phyloP scores from a whole-genome alignment of 2,329 filamentous ascomycete species.

The Rutstroemia sp. region DNA sequence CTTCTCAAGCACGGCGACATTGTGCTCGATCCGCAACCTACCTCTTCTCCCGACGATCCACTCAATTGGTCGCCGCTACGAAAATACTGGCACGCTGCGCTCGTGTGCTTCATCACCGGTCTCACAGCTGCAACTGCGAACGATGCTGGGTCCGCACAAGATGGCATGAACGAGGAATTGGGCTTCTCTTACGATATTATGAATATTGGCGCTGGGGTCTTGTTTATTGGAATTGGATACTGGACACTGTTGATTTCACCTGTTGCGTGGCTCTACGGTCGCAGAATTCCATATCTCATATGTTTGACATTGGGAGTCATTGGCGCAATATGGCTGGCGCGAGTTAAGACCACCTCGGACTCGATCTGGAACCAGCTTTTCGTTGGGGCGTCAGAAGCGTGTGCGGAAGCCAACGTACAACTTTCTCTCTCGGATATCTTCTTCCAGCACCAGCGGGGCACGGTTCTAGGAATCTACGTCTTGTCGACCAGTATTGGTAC shows the following conservation, averaged over 20 bases:
- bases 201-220: slow-evolving; percentile 49
- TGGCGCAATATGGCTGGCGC: slow-evolving; percentile 47
- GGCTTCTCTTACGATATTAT: slow-evolving; percentile 44
- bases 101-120: slow-evolving; percentile 46
- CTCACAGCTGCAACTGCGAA: slow-evolving; percentile 50
- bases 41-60: slow-evolving; percentile 43
- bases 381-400: slow-evolving; percentile 48
- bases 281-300: slow-evolving; percentile 46
- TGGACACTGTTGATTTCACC: slow-evolving; percentile 47
- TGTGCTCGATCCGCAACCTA: slow-evolving; percentile 46
- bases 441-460: slow-evolving; percentile 49
- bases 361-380: slow-evolving; percentile 50
- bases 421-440: slow-evolving; percentile 50
- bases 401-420: slow-evolving; percentile 49
- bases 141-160: slow-evolving; percentile 44
- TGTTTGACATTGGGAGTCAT: slow-evolving; percentile 41
- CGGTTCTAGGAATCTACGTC: slow-evolving; percentile 47
- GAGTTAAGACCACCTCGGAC: slow-evolving; percentile 35
- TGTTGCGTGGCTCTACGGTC: slow-evolving; percentile 46
- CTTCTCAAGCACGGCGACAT: slow-evolving; percentile 34
- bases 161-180: slow-evolving; percentile 42
- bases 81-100: slow-evolving; percentile 42
- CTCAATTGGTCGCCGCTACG: slow-evolving; percentile 42
- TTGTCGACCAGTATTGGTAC: slow-evolving; percentile 48
- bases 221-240: slow-evolving; percentile 49